These are phyloP conservation scores for Castanea crenata DNA, from an alignment of 306 rosid genomes.

Conservation along the genomic window DNA sequence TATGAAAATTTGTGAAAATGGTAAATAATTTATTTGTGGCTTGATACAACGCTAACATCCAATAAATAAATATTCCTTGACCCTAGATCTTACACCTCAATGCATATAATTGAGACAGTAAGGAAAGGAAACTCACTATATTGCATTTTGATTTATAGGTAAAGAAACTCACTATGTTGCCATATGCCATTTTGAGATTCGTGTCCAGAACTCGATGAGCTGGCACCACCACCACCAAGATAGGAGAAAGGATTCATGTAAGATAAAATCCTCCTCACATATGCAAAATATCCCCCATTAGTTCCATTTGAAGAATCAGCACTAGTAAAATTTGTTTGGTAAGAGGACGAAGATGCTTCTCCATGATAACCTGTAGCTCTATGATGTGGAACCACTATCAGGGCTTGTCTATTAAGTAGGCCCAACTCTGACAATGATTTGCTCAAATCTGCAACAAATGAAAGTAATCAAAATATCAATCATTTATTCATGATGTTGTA, in stretches of 20 bases:
- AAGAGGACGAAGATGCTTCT: slow-evolving; percentile 16
- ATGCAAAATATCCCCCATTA: slow-evolving; percentile 39
- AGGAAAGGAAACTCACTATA: slow-evolving; percentile 37
- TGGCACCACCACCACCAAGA: slow-evolving; percentile 42
- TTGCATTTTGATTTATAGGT: not conserved
- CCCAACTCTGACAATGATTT: slow-evolving; percentile 51
- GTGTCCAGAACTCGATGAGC: slow-evolving; percentile 33
- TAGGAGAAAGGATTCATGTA: slow-evolving; percentile 57
- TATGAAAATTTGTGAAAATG: not conserved
- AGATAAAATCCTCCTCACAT: slow-evolving; percentile 38
- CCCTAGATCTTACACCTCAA: not conserved
- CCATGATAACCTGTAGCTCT: slow-evolving; percentile 16
- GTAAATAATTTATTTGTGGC: no score
- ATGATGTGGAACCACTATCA: slow-evolving; percentile 45
- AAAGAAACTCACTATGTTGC: slow-evolving; percentile 43
- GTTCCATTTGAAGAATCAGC: slow-evolving; percentile 32
- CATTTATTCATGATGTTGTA: not conserved
- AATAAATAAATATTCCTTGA: not conserved
- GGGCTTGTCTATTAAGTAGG: slow-evolving; percentile 49
- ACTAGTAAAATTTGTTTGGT: slow-evolving; percentile 12
- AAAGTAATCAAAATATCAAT: not conserved
- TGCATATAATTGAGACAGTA: not conserved
- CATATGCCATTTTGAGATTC: slow-evolving; percentile 30
- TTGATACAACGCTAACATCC: not conserved
- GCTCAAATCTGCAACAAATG: slow-evolving; percentile 36